Percentiles rank a stretch among this genome's conserved stretches.
phyloP scores from a whole-genome alignment of 495 filamentous ascomycete genomes.

The Talaromyces adpressus region DNA sequence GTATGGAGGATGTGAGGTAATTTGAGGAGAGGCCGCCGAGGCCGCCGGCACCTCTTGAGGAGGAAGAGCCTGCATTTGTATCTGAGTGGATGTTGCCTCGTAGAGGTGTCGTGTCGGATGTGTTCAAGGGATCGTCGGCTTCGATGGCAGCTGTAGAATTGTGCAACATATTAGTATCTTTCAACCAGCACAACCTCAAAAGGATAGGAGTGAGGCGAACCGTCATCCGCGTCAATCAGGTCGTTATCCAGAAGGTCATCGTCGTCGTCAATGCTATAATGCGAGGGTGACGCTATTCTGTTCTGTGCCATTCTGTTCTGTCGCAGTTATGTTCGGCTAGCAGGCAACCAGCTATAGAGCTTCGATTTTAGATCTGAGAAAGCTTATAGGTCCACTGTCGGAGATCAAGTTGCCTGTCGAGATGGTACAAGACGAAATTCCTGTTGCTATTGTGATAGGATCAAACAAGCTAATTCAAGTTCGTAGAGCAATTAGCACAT shows the following conservation, averaged over 20 bases:
- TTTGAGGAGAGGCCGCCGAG: conserved; percentile 37
- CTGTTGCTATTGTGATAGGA: neutral
- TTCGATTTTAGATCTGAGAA: neutral
- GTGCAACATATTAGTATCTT: neutral
- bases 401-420: neutral
- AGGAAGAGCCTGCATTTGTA: conserved; percentile 21
- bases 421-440: neutral
- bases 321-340: neutral
- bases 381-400: neutral
- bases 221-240: conserved; percentile 93
- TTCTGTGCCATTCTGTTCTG: conserved; percentile 4
- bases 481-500: neutral
- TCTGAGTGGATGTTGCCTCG: conserved; percentile 70
- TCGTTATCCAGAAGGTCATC: conserved; percentile 76
- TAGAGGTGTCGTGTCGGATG: conserved; percentile 66
- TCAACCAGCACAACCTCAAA: neutral
- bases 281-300: conserved; percentile 13
- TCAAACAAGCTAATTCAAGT: neutral
- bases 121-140: conserved; percentile 81
- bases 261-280: conserved; percentile 42
- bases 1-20: conserved; percentile 82
- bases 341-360: conserved; percentile 1
- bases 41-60: conserved; percentile 32
- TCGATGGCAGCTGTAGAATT: conserved; percentile 56
- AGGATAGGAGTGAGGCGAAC: conserved; percentile 37